These are phyloP conservation scores for Kluyveromyces wickerhamii DNA, from an alignment of 805 yeast genomes.

Conservation along the genomic window DNA sequence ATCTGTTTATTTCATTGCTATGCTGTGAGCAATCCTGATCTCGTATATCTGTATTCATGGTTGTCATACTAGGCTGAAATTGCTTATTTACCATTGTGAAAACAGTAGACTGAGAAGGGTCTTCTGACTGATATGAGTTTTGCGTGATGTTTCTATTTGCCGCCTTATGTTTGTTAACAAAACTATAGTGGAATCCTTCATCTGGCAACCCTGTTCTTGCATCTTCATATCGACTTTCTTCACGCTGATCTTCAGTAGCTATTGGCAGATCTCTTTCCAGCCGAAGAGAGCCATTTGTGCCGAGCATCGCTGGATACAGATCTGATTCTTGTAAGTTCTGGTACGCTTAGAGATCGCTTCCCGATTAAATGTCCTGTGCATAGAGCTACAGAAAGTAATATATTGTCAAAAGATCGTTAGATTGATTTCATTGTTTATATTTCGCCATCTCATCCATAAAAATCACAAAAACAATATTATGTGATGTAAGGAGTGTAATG, in stretches of 20 bases:
- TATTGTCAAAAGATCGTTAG: too few relatives aligned
- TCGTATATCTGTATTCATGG: constrained; percentile 13
- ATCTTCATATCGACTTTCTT: not conserved
- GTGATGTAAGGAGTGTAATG: too few relatives aligned
- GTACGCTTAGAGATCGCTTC: too few relatives aligned
- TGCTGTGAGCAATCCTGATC: constrained; percentile 6
- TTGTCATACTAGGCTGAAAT: constrained; percentile 22
- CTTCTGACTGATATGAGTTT: constrained; percentile 7
- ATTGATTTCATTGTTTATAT: too few relatives aligned
- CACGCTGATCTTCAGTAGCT: not conserved
- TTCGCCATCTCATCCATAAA: too few relatives aligned
- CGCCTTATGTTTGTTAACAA: constrained; percentile 3
- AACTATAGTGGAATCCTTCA: constrained; percentile 1
- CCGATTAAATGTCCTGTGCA: too few relatives aligned
- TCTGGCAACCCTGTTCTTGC: not conserved
- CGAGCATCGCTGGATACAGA: too few relatives aligned
- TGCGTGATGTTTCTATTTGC: constrained; percentile 1
- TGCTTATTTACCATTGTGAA: constrained; percentile 15
- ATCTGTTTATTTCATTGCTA: not conserved
- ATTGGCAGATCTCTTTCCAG: too few relatives aligned
- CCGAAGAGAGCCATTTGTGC: too few relatives aligned
- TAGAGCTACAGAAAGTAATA: too few relatives aligned
- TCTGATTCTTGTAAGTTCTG: too few relatives aligned
- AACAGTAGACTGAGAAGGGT: constrained; percentile 18
- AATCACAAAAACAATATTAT: too few relatives aligned